Evolutionary conservation across 1,284 basidiomycete genomes (phyloP).

Genomic region (Porogramme epimiltina): DNA sequence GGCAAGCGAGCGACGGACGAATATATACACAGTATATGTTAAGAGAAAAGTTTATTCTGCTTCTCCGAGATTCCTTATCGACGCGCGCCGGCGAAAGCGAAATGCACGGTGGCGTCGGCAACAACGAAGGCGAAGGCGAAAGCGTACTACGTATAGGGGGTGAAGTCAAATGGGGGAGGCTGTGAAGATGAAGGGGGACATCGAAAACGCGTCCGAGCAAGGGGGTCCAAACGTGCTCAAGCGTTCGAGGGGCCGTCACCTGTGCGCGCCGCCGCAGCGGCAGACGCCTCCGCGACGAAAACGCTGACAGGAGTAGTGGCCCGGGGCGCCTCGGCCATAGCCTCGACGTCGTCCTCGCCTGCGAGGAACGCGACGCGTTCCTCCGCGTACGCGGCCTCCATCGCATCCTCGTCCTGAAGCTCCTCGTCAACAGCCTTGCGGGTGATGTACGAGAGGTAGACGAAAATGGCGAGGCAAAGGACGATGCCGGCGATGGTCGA

Average conservation of each 20-base stretch:
- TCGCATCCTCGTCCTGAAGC: constrained; percentile 52
- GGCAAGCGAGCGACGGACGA: not conserved
- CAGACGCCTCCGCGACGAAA: not conserved
- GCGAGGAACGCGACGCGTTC: constrained; percentile 39
- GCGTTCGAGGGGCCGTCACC: constrained; percentile 8
- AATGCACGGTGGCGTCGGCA: not conserved
- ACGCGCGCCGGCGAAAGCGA: not conserved
- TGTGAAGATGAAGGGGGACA: not conserved
- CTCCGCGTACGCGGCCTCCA: constrained; percentile 35
- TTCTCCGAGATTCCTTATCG: not conserved
- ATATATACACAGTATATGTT: constrained; percentile 4
- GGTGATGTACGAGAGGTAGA: constrained; percentile 81
- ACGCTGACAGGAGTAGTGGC: constrained; percentile 11
- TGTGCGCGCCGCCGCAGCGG: too few species aligned
- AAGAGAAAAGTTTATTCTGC: not conserved
- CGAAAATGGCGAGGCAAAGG: constrained; percentile 74
- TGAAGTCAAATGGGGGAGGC: not conserved
- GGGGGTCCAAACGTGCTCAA: not conserved
- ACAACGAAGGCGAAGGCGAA: not conserved
- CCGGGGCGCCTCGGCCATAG: constrained; percentile 40
- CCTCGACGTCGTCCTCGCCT: constrained; percentile 35
- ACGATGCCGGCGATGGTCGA: constrained; percentile 72
- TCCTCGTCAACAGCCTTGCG: constrained; percentile 82
- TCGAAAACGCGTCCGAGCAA: not conserved
- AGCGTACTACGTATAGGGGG: not conserved